Evolutionary conservation across 164 flowering plant genomes (phyloP).

Genomic region (Kalanchoe fedtschenkoi): DNA sequence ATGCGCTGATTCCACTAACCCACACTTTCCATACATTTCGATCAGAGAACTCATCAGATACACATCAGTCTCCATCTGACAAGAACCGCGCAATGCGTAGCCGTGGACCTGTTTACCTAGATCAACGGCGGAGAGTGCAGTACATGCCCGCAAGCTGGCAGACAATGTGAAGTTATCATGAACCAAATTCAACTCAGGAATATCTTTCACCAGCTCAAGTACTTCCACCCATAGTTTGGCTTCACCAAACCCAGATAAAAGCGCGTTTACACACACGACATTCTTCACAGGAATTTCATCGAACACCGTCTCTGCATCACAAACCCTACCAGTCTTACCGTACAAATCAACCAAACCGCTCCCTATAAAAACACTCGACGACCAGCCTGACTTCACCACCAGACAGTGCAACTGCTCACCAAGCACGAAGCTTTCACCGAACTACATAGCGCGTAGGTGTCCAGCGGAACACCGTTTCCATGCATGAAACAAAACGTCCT

Average conservation of each 20-base stretch:
- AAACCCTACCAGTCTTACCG: background rate
- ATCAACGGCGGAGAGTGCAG: conserved; percentile 30
- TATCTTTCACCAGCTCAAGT: conserved; percentile 25
- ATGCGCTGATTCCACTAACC: conserved; percentile 39
- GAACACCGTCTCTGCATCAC: conserved; percentile 24
- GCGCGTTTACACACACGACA: conserved; percentile 59
- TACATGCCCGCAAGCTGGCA: conserved; percentile 37
- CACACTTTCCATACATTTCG: conserved; percentile 84
- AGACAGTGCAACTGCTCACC: conserved; percentile 7
- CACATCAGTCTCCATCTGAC: conserved; percentile 27
- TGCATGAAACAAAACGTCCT: conserved; percentile 7
- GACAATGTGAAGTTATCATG: conserved; percentile 48
- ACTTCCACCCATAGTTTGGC: conserved; percentile 42
- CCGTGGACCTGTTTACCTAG: conserved; percentile 8
- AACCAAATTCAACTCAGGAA: conserved; percentile 28
- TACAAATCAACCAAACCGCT: conserved; percentile 10
- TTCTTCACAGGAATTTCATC: conserved; percentile 74
- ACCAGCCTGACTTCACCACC: conserved; percentile 4
- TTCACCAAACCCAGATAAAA: conserved; percentile 51
- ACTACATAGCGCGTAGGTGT: conserved; percentile 5
- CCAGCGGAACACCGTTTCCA: conserved; percentile 4
- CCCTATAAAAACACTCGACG: conserved; percentile 7
- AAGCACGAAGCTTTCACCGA: background rate
- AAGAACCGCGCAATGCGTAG: conserved; percentile 16
- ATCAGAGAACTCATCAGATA: conserved; percentile 53